A percentile compares a stretch with the other conserved stretches of the same genome.
These are phyloP conservation scores for Penicillium steckii DNA, from an alignment of 495 filamentous ascomycete species.

Conservation along the genomic window DNA sequence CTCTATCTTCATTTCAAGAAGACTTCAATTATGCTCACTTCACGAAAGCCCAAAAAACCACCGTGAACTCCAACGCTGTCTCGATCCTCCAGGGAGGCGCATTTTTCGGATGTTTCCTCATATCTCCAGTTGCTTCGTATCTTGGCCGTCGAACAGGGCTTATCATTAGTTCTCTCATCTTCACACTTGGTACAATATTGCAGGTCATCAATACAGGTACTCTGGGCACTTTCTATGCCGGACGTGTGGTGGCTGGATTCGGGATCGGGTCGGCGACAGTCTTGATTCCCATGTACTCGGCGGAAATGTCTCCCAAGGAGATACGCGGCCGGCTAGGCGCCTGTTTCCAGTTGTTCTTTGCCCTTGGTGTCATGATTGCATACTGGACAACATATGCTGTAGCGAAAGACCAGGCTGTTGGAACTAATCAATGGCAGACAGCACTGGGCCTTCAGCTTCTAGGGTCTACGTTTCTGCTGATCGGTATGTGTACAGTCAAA, in stretches of 20 bases:
- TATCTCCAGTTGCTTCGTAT: slow-evolving; percentile 42
- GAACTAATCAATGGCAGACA: slow-evolving; percentile 51
- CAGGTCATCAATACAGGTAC: slow-evolving; percentile 42
- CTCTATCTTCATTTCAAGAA: slow-evolving; percentile 36
- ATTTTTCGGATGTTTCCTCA: slow-evolving; percentile 47
- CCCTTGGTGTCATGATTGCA: slow-evolving; percentile 46
- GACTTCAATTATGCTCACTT: slow-evolving; percentile 34
- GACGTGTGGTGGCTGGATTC: slow-evolving; percentile 52
- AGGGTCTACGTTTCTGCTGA: slow-evolving; percentile 41
- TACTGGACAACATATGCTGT: slow-evolving; percentile 54
- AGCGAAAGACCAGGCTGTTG: slow-evolving; percentile 24
- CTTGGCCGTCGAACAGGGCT: slow-evolving; percentile 42
- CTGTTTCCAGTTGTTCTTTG: slow-evolving; percentile 50
- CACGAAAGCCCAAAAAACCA: slow-evolving; percentile 27
- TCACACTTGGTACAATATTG: slow-evolving; percentile 43
- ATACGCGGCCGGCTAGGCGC: slow-evolving; percentile 51
- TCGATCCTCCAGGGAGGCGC: slow-evolving; percentile 42
- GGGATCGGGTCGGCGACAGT: slow-evolving; percentile 55
- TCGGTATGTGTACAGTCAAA: slow-evolving; percentile 44
- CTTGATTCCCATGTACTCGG: slow-evolving; percentile 52
- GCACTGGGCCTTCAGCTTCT: slow-evolving; percentile 50
- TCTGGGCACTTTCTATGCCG: slow-evolving; percentile 43
- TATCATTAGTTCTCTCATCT: slow-evolving; percentile 39
- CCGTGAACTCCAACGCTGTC: slow-evolving; percentile 43
- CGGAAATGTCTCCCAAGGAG: slow-evolving; percentile 54